These are phyloP conservation scores for Tephrocybe sp. DNA, from an alignment of 768 basidiomycete genomes.

Conservation along the genomic window DNA sequence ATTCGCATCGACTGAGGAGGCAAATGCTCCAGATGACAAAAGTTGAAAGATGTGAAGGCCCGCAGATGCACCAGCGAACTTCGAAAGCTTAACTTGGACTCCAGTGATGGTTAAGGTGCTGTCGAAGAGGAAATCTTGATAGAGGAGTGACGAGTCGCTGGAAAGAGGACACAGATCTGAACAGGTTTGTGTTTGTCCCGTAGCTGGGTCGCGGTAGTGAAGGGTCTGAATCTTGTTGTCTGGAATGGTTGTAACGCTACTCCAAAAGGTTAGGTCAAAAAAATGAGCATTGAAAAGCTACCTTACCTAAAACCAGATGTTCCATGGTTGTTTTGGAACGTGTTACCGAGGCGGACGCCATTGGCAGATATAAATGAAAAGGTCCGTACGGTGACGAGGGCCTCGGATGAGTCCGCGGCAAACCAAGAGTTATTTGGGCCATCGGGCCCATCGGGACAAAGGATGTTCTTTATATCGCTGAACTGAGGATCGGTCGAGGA, in stretches of 20 bases:
- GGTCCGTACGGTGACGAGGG: conserved; percentile 75
- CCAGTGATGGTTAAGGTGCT: conserved; percentile 71
- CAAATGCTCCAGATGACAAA: conserved; percentile 89
- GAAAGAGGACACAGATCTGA: conserved; percentile 75
- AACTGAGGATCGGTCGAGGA: conserved; percentile 61
- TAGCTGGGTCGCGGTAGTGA: conserved; percentile 72
- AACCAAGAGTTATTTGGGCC: conserved; percentile 86
- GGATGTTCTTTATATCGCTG: conserved; percentile 60
- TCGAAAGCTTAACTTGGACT: conserved; percentile 77
- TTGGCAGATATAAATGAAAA: conserved; percentile 70
- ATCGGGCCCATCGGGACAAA: conserved; percentile 85
- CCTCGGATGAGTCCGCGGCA: conserved; percentile 63
- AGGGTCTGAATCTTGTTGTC: conserved; percentile 80
- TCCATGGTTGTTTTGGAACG: conserved; percentile 74
- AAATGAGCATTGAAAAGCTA: background rate
- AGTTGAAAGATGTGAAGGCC: conserved; percentile 92
- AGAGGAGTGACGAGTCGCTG: conserved; percentile 70
- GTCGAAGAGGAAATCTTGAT: conserved; percentile 92
- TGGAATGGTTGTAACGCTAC: conserved; percentile 82
- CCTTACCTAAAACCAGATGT: conserved; percentile 87
- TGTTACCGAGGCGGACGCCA: conserved; percentile 90
- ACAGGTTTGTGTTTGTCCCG: conserved; percentile 77
- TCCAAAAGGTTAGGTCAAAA: conserved; percentile 11
- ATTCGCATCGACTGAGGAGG: conserved; percentile 60
- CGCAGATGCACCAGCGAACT: conserved; percentile 70